Percentiles rank a stretch among this genome's conserved stretches.
Evolutionary conservation across 2,329 filamentous ascomycete genomes (phyloP).

Genomic region (Penicillium sp.): DNA sequence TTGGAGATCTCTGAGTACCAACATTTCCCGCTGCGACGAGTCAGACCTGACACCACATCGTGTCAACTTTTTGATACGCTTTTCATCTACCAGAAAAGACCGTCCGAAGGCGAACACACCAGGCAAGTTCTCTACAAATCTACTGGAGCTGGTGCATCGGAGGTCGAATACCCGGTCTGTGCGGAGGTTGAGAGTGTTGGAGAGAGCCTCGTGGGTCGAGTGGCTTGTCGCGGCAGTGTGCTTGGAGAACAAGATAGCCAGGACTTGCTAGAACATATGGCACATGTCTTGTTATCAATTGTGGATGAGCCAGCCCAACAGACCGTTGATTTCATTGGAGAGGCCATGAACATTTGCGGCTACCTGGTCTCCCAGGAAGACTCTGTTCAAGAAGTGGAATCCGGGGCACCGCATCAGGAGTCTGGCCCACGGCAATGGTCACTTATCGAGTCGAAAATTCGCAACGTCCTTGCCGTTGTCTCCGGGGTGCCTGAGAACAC

Average conservation of each 20-base stretch:
- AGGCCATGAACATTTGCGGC: slow-evolving; percentile 64
- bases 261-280: slow-evolving; percentile 59
- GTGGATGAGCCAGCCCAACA: slow-evolving; percentile 50
- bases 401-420: not conserved
- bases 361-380: slow-evolving; percentile 36
- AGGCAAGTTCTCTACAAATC: slow-evolving; percentile 58
- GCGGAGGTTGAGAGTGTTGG: slow-evolving; percentile 71
- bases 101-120: slow-evolving; percentile 30
- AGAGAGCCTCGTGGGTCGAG: slow-evolving; percentile 65
- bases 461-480: slow-evolving; percentile 52
- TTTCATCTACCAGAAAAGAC: slow-evolving; percentile 65
- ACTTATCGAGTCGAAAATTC: slow-evolving; percentile 41
- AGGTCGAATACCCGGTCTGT: slow-evolving; percentile 79
- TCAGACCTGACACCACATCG: slow-evolving; percentile 54
- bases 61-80: slow-evolving; percentile 61
- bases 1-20: slow-evolving; percentile 68
- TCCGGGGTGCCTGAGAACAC: slow-evolving; percentile 60
- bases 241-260: slow-evolving; percentile 49
- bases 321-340: slow-evolving; percentile 55
- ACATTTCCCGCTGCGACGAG: slow-evolving; percentile 73
- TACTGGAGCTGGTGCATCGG: slow-evolving; percentile 58
- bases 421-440: slow-evolving; percentile 26
- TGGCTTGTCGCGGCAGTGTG: slow-evolving; percentile 64
- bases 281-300: slow-evolving; percentile 60
- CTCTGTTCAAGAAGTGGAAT: slow-evolving; percentile 2